Evolutionary conservation across 202 grass and related monocot species (phyloP).

Genomic region (Panicum virgatum): DNA sequence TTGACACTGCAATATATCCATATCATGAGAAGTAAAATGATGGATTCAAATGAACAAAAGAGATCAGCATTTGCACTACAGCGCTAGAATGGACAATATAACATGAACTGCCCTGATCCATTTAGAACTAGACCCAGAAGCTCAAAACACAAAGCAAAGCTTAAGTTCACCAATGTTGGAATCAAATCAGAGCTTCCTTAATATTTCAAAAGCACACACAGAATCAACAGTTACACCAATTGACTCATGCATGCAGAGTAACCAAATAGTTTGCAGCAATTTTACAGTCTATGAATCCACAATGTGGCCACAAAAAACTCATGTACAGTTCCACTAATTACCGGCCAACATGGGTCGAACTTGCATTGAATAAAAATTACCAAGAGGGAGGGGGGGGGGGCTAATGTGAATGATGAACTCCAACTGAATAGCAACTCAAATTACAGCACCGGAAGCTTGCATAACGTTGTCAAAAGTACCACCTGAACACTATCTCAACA

Average conservation of each 20-base stretch:
- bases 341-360: slow-evolving; percentile 1
- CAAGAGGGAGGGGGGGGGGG: not conserved
- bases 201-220: slow-evolving; percentile 3
- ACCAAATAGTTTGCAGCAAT: not conserved
- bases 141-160: slow-evolving; percentile 4
- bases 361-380: not conserved
- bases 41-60: slow-evolving; percentile 31
- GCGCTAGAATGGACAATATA: not conserved
- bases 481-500: not conserved
- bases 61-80: not conserved
- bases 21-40: slow-evolving; percentile 19
- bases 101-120: slow-evolving; percentile 1
- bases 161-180: not conserved
- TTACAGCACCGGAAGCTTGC: not conserved
- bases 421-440: not conserved
- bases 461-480: slow-evolving; percentile 9
- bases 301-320: slow-evolving; percentile 11
- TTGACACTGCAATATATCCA: not conserved
- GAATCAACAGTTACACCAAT: slow-evolving; percentile 1
- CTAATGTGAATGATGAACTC: slow-evolving; percentile 9
- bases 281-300: slow-evolving; percentile 18
- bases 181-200: not conserved
- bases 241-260: slow-evolving; percentile 31
- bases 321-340: slow-evolving; percentile 13
- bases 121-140: not conserved